phyloP scores from a whole-genome alignment of 305 asterid species.

The Fraxinus angustifolia region DNA sequence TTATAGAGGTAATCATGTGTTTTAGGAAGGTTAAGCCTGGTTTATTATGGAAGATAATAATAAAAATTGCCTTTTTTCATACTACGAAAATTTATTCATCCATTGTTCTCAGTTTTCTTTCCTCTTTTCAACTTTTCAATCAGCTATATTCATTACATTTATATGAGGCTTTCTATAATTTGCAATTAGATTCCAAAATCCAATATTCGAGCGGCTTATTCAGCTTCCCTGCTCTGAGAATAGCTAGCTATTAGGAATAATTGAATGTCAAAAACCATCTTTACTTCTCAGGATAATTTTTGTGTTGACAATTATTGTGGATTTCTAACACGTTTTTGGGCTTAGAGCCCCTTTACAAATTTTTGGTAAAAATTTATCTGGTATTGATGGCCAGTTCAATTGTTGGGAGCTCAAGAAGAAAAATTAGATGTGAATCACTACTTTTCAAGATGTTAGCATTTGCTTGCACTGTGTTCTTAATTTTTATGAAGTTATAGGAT shows the following conservation, averaged over 20 bases:
- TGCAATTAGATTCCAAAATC: neutral
- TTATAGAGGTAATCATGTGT: neutral
- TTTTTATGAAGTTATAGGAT: neutral
- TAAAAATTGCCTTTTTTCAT: neutral
- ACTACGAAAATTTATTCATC: neutral
- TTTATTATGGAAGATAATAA: neutral
- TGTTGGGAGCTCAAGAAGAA: neutral
- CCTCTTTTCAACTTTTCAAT: neutral
- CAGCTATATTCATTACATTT: neutral
- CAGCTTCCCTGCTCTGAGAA: neutral
- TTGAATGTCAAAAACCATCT: neutral
- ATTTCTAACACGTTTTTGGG: neutral
- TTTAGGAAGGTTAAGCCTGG: neutral
- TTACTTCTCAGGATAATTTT: neutral
- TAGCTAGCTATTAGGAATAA: neutral
- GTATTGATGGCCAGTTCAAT: neutral
- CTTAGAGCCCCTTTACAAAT: neutral
- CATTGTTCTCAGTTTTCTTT: neutral
- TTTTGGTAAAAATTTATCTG: neutral
- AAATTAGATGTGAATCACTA: neutral
- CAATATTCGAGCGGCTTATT: neutral
- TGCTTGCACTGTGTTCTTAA: neutral
- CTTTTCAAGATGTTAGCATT: neutral
- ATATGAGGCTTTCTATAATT: neutral
- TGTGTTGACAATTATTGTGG: neutral